Conservation (phyloP, 495 filamentous ascomycete genomes). For the Elasticomyces elasticus region DNA sequence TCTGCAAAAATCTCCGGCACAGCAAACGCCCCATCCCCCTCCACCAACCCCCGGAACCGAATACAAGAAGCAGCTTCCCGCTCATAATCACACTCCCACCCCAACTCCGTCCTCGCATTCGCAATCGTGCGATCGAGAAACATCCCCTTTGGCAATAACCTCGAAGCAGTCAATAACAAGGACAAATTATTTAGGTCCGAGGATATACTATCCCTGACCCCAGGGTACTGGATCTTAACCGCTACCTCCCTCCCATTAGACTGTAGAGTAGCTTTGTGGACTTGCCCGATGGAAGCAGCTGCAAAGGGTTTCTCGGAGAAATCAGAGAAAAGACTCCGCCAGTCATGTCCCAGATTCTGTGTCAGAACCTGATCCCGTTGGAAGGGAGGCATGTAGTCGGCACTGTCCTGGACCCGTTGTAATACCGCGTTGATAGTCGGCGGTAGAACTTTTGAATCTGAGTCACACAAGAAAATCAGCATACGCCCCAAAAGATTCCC, state of each 20-base stretch:
- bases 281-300: slow-evolving; percentile 96
- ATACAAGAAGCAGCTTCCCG: slow-evolving; percentile 72
- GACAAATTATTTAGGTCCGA: slow-evolving; percentile 90
- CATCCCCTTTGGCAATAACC: slow-evolving; percentile 78
- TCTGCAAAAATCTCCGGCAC: slow-evolving; percentile 70
- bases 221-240: slow-evolving; percentile 95
- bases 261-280: slow-evolving; percentile 75
- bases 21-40: slow-evolving; percentile 55
- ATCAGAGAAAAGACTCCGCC: slow-evolving; percentile 69
- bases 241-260: slow-evolving; percentile 68
- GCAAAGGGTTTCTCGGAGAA: slow-evolving; percentile 92
- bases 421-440: slow-evolving; percentile 74
- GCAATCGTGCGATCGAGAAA: slow-evolving; percentile 96
- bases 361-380: slow-evolving; percentile 78
- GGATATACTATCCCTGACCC: slow-evolving; percentile 90
- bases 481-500: no score
- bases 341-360: slow-evolving; percentile 69
- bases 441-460: slow-evolving; percentile 90
- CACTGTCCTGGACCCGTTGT: slow-evolving; percentile 88
- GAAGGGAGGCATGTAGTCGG: slow-evolving; percentile 93
- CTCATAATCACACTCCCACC: slow-evolving; percentile 93
- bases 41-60: slow-evolving; percentile 63
- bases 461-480: slow-evolving; percentile 14
- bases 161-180: slow-evolving; percentile 78
- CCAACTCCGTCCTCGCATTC: slow-evolving; percentile 86